phyloP scores from a whole-genome alignment of 352 stramenopile genomes.

The Globisporangium okanoganense region DNA sequence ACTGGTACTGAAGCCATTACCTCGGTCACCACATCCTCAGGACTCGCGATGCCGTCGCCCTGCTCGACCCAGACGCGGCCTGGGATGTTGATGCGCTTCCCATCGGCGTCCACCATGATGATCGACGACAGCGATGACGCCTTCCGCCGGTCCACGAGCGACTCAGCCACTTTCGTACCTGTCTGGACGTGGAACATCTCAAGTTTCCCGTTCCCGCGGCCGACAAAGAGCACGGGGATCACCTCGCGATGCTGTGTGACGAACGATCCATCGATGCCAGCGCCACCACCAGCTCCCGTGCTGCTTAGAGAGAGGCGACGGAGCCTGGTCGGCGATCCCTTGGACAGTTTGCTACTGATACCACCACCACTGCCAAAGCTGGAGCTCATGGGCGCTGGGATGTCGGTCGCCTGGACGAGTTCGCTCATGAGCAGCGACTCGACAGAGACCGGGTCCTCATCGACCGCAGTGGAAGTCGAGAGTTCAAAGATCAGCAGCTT shows the following conservation, averaged over 20 bases:
- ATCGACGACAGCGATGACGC: constrained; percentile 44
- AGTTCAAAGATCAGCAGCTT: constrained; percentile 62
- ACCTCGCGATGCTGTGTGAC: constrained; percentile 44
- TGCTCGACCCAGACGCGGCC: constrained; percentile 34
- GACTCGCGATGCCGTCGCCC: neutral
- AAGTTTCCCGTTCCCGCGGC: constrained; percentile 57
- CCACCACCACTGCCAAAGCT: neutral
- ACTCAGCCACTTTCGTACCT: constrained; percentile 64
- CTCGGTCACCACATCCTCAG: constrained; percentile 1
- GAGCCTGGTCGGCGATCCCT: constrained; percentile 1
- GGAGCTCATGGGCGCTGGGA: constrained; percentile 23
- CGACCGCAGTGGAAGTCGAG: constrained; percentile 5
- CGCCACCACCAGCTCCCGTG: too few species aligned
- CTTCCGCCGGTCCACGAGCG: constrained; percentile 42
- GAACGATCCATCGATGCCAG: constrained; percentile 11
- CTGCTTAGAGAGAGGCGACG: constrained; percentile 10
- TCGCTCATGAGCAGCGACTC: constrained; percentile 65
- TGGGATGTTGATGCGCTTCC: constrained; percentile 37
- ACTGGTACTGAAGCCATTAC: neutral
- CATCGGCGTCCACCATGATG: constrained; percentile 54
- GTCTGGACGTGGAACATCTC: constrained; percentile 76
- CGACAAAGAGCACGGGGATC: constrained; percentile 63
- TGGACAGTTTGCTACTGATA: neutral
- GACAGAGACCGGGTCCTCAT: constrained; percentile 47
- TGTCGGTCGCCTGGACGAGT: constrained; percentile 57